Evolutionary conservation across 768 basidiomycete genomes (phyloP).

Genomic region (Tulasnella calospora): DNA sequence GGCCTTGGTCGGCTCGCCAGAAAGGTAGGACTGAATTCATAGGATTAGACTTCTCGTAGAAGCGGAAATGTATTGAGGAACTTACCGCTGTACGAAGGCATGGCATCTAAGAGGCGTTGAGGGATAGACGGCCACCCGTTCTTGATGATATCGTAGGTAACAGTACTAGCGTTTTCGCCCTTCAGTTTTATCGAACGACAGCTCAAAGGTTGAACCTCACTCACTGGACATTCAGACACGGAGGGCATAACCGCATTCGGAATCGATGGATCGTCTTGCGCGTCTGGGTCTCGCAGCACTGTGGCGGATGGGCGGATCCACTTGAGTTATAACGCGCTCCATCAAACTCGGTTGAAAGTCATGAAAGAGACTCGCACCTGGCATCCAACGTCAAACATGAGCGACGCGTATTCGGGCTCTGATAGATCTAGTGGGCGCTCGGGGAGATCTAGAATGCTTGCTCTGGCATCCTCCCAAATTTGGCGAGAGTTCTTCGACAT

Average conservation of each 20-base stretch:
- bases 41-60: not conserved
- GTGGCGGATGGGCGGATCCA: not conserved
- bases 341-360: not conserved
- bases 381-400: constrained; percentile 16
- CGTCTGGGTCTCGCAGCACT: not conserved
- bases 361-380: not conserved
- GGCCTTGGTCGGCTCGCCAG: not conserved
- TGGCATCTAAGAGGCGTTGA: not conserved
- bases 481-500: not conserved
- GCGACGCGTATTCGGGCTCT: constrained; percentile 24
- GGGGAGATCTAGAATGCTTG: constrained; percentile 11
- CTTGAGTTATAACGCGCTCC: not conserved
- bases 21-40: not conserved
- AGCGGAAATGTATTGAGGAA: not conserved
- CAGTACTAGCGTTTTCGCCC: not conserved
- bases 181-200: not conserved
- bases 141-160: not conserved
- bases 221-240: not conserved
- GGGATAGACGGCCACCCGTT: not conserved
- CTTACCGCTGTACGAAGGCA: not conserved
- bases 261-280: not conserved
- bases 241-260: not conserved
- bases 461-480: constrained; percentile 18
- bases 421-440: constrained; percentile 23
- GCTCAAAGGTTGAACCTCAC: not conserved